Base-by-base conservation (phyloP, 2,329 filamentous ascomycete species). In the Dactylellina leptospora region DNA sequence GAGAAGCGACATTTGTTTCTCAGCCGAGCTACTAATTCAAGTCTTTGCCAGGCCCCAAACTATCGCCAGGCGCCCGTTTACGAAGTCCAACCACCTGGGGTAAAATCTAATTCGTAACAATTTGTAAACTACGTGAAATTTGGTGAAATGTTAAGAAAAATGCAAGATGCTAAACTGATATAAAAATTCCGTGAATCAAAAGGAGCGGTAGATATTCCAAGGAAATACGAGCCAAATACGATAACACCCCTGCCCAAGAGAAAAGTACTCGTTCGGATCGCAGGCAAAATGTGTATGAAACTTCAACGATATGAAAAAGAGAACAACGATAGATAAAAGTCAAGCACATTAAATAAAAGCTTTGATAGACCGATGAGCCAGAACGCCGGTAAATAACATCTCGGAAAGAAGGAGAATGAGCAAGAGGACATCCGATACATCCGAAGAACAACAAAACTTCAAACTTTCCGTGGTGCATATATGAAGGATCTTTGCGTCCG, bases 221-320 rank as follows among this genome's bases (percentile, higher is more conserved):
- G 28, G 28, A 23, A 53, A 53, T 53, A 53, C 48, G 48, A 53
- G 48, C n/a, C 5, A n/a, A 45, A 45, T 45, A 45, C 40, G 40
- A 45, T 8, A 5, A 1, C n/a, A 10, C 13, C 40, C 18, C 18
- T 18, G 4, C 22, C 13, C 30, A 13, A 33, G 13, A 9, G 20
- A 28, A 48, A 53, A 23, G 9, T 9, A 18, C 38, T 38, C 28
- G 27, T 36, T 53, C 28, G 28, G 48, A 38, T 23, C 36, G 30
- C 33, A 40, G 33, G 51, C 11, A 55, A 53, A 66, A 66, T 56
- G 44, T 28, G 51, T 51, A 23, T 48, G 61, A 66, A 58, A 66
- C 44, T 36, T 58, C 51, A 28, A 58, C 38, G 51, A 53, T 13
- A 25, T n/a, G 22, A 50, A 30, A 42, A 16, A 22, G 28, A 55